phyloP scores from a whole-genome alignment of 2,329 filamentous ascomycete genomes.

The Thermochaetoides dissita region DNA sequence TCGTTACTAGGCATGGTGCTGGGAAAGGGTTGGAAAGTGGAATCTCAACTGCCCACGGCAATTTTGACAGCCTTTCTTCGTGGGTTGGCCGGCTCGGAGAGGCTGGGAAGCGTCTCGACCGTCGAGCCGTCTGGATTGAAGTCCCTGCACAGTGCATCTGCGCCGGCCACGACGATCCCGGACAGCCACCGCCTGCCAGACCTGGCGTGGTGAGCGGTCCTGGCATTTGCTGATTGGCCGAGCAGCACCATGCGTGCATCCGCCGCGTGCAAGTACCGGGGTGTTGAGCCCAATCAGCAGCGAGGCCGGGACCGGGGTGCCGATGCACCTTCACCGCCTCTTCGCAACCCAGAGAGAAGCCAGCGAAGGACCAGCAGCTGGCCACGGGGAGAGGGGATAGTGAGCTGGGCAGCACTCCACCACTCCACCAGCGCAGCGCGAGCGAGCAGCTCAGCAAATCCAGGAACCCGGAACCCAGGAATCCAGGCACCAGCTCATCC shows the following conservation, averaged over 20 bases:
- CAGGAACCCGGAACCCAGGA: no score
- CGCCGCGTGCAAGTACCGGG: constrained; percentile 9
- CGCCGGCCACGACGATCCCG: constrained; percentile 8
- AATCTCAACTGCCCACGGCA: no score
- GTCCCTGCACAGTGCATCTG: constrained; percentile 15
- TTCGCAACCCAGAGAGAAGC: constrained; percentile 13
- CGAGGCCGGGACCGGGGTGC: constrained; percentile 11
- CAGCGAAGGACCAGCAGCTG: constrained; percentile 7
- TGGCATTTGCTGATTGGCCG: constrained; percentile 12
- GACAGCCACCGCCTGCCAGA: background rate
- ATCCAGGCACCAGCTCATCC: no score
- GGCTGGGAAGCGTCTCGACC: constrained; percentile 6
- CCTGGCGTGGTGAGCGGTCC: no score
- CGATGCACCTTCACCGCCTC: constrained; percentile 19
- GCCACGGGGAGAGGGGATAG: constrained; percentile 1
- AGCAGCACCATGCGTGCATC: constrained; percentile 10
- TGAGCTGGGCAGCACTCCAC: constrained; percentile 4
- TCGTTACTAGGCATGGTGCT: no score
- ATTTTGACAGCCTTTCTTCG: no score
- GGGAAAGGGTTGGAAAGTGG: no score
- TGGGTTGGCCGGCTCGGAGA: constrained; percentile 5
- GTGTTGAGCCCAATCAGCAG: constrained; percentile 13
- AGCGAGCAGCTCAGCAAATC: no score
- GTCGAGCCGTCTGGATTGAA: background rate
- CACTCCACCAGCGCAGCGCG: background rate